Base-by-base conservation (phyloP, 2,329 filamentous ascomycete genomes). In the Cladosporium sp. region DNA sequence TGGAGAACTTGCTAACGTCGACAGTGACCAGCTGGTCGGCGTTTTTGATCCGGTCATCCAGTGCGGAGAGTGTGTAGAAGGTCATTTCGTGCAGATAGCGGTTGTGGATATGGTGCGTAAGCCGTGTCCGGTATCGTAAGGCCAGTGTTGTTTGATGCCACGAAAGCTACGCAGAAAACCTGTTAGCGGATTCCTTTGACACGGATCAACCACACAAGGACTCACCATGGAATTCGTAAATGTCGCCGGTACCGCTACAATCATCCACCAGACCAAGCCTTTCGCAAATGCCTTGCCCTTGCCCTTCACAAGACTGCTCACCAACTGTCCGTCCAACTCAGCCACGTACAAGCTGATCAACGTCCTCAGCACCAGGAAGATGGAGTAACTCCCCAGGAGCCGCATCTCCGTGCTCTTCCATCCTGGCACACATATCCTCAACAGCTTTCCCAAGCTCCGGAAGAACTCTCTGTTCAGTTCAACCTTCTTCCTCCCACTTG, bases 211-310 rank as follows among this genome's bases (percentile, higher is more conserved):
- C 16, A 45, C 4, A 18, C 31, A 37, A 9, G 38, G 51, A 68
- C 81, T 70, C 71, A 93, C 88, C 93, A 98, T 98, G 0, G 91
- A 96, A 71, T 98, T 98, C 38, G 93, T 98, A 68, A 97, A 96
- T 0, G 93, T 97, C 1, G 93, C 93, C 9, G 93, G 93, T 13
- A 98, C 80, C 22, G 93, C 92, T 59, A 98, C 93, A 52, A 92
- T 70, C 93, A 98, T 98, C 93, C 93, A 98, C 90, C 92, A 96
- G 5, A 95, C 81, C 62, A 98, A 84, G 0, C 89, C 84, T 61
- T 85, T 84, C 62, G 97, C 67, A 61, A 98, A 98, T 59, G 95
- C 90, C 69, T 83, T 88, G 13, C 92, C 93, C 60, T 86, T 93
- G 2, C 93, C 93, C 70, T 90, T 85, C 43, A 98, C 91, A 52